phyloP scores from a whole-genome alignment of 2,329 filamentous ascomycete genomes.

The Trichoderma breve region DNA sequence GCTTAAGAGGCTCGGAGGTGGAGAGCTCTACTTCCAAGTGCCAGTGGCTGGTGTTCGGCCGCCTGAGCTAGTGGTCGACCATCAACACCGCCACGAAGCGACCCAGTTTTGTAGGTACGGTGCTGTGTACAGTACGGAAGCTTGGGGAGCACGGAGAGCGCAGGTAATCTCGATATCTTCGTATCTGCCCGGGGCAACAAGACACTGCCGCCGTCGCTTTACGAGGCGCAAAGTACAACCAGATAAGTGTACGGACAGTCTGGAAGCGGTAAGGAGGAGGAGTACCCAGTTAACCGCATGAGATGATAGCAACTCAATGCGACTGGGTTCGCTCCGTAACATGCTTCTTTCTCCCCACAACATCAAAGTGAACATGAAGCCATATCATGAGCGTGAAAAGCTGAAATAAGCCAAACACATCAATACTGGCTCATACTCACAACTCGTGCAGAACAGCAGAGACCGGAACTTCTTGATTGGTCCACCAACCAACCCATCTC shows the following conservation, averaged over 20 bases:
- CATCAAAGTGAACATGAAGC: neutral
- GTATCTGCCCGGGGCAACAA: neutral
- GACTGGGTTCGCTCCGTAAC: neutral
- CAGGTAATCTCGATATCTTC: neutral
- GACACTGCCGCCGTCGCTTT: neutral
- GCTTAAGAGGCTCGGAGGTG: neutral
- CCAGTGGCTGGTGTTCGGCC: slow-evolving; percentile 1
- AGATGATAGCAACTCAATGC: neutral
- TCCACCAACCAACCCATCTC: neutral
- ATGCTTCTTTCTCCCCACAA: neutral
- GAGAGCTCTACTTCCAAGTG: neutral
- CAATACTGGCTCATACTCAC: neutral
- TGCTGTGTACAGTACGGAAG: neutral
- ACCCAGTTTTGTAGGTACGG: neutral
- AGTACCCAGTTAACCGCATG: neutral
- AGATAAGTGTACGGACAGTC: neutral
- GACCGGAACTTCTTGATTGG: neutral
- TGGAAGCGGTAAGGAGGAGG: neutral
- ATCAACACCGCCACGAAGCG: slow-evolving; percentile 2
- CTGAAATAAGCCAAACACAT: neutral
- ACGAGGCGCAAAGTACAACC: neutral
- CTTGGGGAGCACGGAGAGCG: neutral
- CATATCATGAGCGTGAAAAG: neutral
- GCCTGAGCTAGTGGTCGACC: neutral
- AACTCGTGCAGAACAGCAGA: neutral